phyloP scores from a whole-genome alignment of 2,329 filamentous ascomycete species.

The Penicillium glabrum region DNA sequence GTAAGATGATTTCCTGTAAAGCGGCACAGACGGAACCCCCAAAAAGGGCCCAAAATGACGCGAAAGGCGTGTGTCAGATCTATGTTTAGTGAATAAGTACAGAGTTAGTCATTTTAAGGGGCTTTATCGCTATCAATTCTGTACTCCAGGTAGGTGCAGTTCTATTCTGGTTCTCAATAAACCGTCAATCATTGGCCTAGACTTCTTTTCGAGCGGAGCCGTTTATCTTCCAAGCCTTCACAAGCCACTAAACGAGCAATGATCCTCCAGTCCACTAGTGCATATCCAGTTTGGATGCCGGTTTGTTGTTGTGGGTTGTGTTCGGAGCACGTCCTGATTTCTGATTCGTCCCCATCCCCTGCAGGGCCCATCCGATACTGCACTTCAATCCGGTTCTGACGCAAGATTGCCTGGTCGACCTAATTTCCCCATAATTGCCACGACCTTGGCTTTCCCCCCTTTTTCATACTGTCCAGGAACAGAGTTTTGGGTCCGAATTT shows the following conservation, averaged over 20 bases:
- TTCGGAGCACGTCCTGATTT: not conserved
- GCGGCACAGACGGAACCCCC: not conserved
- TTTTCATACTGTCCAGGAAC: not conserved
- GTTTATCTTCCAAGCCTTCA: not conserved
- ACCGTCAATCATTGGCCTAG: not conserved
- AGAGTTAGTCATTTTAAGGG: not conserved
- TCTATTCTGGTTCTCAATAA: not conserved
- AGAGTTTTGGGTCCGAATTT: not conserved
- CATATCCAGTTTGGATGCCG: not conserved
- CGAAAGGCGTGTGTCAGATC: not conserved
- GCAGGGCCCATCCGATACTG: not conserved
- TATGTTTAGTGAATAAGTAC: not conserved
- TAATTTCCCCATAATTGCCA: slow-evolving; percentile 1
- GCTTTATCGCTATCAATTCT: not conserved
- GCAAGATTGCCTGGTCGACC: not conserved
- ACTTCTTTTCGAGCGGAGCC: not conserved
- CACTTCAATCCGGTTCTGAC: not conserved
- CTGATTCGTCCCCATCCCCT: not conserved
- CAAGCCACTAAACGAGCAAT: not conserved
- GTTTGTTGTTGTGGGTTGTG: not conserved
- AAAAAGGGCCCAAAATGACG: not conserved
- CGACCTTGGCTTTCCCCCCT: not conserved
- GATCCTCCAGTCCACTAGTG: not conserved
- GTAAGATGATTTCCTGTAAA: not conserved
- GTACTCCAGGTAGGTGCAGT: not conserved